Percentiles rank a stretch among this genome's conserved stretches.
phyloP scores from a whole-genome alignment of 106 monocot genomes.

The Platanthera zijinensis region DNA sequence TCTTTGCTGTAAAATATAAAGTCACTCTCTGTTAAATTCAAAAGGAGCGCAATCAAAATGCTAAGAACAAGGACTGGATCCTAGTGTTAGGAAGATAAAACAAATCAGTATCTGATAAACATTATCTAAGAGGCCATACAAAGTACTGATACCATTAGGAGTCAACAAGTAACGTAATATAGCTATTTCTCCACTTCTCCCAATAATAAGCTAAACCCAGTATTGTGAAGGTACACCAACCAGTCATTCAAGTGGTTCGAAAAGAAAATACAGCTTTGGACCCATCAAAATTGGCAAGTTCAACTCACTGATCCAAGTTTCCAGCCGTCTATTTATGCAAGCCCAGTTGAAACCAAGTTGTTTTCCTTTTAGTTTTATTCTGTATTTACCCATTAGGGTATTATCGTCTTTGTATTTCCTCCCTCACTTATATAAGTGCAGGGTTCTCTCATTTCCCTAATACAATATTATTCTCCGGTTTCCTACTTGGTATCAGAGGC shows the following conservation, averaged over 20 bases:
- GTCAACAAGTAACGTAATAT: background rate
- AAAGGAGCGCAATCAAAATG: background rate
- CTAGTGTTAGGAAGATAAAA: background rate
- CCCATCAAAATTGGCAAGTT: background rate
- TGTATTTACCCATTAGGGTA: too few species aligned
- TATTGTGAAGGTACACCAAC: background rate
- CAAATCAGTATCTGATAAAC: background rate
- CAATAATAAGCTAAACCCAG: background rate
- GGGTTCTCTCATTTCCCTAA: too few species aligned
- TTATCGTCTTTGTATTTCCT: too few species aligned
- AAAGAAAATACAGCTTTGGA: background rate
- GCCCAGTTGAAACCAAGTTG: too few species aligned
- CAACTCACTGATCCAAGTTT: background rate
- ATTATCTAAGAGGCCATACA: background rate
- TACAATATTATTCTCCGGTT: too few species aligned
- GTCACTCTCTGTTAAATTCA: background rate
- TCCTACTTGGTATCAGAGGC: too few species aligned
- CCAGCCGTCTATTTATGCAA: background rate
- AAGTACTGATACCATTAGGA: background rate
- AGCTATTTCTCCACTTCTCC: background rate
- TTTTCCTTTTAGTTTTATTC: too few species aligned
- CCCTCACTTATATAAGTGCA: too few species aligned
- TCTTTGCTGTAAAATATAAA: slow-evolving; percentile 46
- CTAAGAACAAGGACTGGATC: background rate
- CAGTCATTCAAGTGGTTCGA: background rate